Base-by-base conservation (phyloP, 2,329 filamentous ascomycete species). In the Chalaropsis ovoidea region DNA sequence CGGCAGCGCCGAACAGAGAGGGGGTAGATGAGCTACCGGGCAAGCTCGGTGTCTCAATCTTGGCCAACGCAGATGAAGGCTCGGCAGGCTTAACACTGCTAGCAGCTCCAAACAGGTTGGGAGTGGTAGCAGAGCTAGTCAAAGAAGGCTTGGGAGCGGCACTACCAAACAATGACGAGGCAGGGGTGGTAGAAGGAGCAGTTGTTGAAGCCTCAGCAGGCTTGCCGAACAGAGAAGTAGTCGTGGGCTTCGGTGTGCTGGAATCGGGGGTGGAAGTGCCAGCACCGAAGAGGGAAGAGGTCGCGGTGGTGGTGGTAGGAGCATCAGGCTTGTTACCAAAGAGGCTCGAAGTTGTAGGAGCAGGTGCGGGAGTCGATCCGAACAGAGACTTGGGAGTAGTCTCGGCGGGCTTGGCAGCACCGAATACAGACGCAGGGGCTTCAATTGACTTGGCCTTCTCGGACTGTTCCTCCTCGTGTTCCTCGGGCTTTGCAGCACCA, bases 1-100 rank as follows among this genome's bases (percentile, higher is more conserved):
- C 39, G 64, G 75, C 75, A 1, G 71, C 69, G 10, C 74, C 73
- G 47, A 77, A 77, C 5, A 77, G 69, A 1, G 72, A 72, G 6
- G 74, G 70, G 13, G 72, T 70, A 67, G 73, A 58, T n/a, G 54
- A 2, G 31, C 54, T 71, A 65, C 71, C 70, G 5, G 70, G 69
- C 39, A 58, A 19, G 27, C 54, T 58, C n/a, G 54, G 54, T 3
- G 54, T 39, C 54, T 58, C 54, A 35, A 39, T 10, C 65, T 58
- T 71, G 13, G 27, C 27, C 19, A 49, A 1, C 15, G 75, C 73
- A 15, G 71, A 69, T 31, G 69, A 72, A 8, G 72, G 61, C 64
- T 73, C 71, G 19, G 70, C 65, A 45, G 70, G 49, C 66, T 75
- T 72, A 52, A 67, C 68, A 41, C 67, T 62, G 13, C 68, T 27